Percentiles rank a stretch among this genome's conserved stretches.
These are phyloP conservation scores for Aaosphaeria arxii DNA, from an alignment of 2,329 filamentous ascomycete species.

Conservation along the genomic window DNA sequence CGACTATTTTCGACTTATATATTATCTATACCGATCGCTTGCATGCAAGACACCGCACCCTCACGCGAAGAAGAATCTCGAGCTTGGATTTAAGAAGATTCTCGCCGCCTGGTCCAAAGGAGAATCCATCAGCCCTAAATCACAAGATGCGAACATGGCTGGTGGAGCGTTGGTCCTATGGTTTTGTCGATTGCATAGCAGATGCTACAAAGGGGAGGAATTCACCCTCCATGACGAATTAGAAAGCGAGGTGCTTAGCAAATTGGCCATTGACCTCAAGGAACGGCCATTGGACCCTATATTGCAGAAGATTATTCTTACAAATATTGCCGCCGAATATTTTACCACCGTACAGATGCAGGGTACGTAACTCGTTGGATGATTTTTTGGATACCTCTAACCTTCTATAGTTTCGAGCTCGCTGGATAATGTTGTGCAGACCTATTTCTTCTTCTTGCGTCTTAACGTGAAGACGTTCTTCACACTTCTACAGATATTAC, in stretches of 20 bases:
- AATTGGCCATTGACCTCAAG: conserved; percentile 71
- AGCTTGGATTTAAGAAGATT: conserved; percentile 72
- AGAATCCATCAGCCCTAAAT: conserved; percentile 46
- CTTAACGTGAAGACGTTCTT: conserved; percentile 78
- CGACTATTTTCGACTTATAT: conserved; percentile 80
- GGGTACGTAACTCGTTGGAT: conserved; percentile 43
- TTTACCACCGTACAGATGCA: conserved; percentile 62
- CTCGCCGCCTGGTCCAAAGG: conserved; percentile 56
- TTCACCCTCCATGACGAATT: conserved; percentile 76
- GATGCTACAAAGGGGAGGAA: conserved; percentile 73
- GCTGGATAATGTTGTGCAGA: conserved; percentile 35
- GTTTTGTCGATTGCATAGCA: conserved; percentile 83
- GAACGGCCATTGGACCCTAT: conserved; percentile 62
- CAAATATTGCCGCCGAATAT: conserved; percentile 82
- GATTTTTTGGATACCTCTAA: conserved; percentile 3
- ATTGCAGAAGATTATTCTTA: conserved; percentile 75
- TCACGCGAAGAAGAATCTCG: conserved; percentile 71
- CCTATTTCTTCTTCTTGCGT: conserved; percentile 63
- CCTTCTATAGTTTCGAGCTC: conserved; percentile 18
- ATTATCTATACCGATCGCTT: conserved; percentile 83
- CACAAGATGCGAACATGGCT: conserved; percentile 48
- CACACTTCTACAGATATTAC: conserved; percentile 66
- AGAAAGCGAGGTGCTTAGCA: conserved; percentile 79
- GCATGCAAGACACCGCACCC: conserved; percentile 72
- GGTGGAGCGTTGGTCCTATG: conserved; percentile 69